A percentile compares a stretch with the other conserved stretches of the same genome.
These are phyloP conservation scores for Globisporangium radiosum DNA, from an alignment of 352 stramenopile species.

Conservation along the genomic window DNA sequence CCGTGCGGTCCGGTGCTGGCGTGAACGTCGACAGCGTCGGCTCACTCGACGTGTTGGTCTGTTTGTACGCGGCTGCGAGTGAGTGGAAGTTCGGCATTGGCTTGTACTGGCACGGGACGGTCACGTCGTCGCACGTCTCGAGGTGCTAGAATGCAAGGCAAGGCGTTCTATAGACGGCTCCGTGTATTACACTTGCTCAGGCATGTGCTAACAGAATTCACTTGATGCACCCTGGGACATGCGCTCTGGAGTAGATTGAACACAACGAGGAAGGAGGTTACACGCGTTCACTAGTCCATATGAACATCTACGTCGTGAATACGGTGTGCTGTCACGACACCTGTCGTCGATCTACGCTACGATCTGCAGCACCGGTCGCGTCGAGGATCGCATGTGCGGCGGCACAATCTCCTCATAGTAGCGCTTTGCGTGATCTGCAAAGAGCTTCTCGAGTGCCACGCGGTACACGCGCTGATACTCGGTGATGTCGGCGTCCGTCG, in stretches of 20 bases:
- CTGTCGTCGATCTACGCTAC: slow-evolving; percentile 13
- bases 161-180: slow-evolving; percentile 49
- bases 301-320: too few relatives aligned
- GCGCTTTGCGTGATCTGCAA: slow-evolving; percentile 31
- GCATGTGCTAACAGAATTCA: too few relatives aligned
- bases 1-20: slow-evolving; percentile 8
- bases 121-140: slow-evolving; percentile 50
- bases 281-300: too few relatives aligned
- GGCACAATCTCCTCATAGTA: slow-evolving; percentile 37
- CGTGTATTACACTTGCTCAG: too few relatives aligned
- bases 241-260: too few relatives aligned
- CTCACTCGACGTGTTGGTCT: slow-evolving; percentile 19
- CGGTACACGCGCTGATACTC: slow-evolving; percentile 44
- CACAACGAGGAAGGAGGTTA: too few relatives aligned
- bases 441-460: slow-evolving; percentile 35
- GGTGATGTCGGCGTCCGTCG: slow-evolving; percentile 33
- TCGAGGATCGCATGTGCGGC: slow-evolving; percentile 18
- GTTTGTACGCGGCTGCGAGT: slow-evolving; percentile 35
- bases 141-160: slow-evolving; percentile 69
- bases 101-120: slow-evolving; percentile 38
- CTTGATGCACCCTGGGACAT: too few relatives aligned
- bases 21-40: slow-evolving; percentile 24
- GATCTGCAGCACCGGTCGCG: slow-evolving; percentile 21
- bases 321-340: too few relatives aligned
- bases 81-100: slow-evolving; percentile 62